phyloP scores from a whole-genome alignment of 2,329 filamentous ascomycete genomes.

The Bisporella sp. region DNA sequence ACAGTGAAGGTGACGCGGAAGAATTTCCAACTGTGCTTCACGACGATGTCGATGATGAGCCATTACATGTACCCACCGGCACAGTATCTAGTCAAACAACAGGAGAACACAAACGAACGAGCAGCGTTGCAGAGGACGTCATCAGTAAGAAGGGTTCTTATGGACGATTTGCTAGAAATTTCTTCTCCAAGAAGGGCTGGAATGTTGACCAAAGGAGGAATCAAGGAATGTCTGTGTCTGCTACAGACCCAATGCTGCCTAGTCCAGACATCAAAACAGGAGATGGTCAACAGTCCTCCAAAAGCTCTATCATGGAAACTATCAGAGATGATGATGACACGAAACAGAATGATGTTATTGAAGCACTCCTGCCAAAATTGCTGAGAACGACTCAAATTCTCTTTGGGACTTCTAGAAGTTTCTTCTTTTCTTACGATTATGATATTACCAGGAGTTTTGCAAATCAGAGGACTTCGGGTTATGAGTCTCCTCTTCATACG shows the following conservation, averaged over 20 bases:
- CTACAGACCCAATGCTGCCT: conserved; percentile 2
- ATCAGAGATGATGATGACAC: conserved; percentile 2
- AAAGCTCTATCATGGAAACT: not conserved
- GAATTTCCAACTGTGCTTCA: conserved; percentile 25
- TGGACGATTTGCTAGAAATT: conserved; percentile 80
- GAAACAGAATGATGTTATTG: conserved; percentile 13
- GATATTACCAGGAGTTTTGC: conserved; percentile 70
- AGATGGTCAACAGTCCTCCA: not conserved
- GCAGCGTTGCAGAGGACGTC: conserved; percentile 80
- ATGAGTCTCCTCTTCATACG: conserved; percentile 58
- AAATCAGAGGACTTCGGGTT: conserved; percentile 33
- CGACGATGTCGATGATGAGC: conserved; percentile 38
- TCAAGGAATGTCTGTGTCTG: conserved; percentile 57
- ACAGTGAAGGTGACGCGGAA: conserved; percentile 40
- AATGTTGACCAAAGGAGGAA: conserved; percentile 61
- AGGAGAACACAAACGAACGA: conserved; percentile 27
- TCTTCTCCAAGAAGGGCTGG: conserved; percentile 86
- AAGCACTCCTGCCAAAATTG: conserved; percentile 69
- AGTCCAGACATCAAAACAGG: not conserved
- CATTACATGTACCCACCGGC: not conserved
- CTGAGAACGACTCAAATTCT: conserved; percentile 77
- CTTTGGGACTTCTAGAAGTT: conserved; percentile 75
- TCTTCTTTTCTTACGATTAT: conserved; percentile 93
- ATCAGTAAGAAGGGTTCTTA: conserved; percentile 78
- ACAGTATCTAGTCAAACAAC: not conserved